These are phyloP conservation scores for Iris macrosiphon DNA, from an alignment of 106 monocot genomes.

Conservation along the genomic window DNA sequence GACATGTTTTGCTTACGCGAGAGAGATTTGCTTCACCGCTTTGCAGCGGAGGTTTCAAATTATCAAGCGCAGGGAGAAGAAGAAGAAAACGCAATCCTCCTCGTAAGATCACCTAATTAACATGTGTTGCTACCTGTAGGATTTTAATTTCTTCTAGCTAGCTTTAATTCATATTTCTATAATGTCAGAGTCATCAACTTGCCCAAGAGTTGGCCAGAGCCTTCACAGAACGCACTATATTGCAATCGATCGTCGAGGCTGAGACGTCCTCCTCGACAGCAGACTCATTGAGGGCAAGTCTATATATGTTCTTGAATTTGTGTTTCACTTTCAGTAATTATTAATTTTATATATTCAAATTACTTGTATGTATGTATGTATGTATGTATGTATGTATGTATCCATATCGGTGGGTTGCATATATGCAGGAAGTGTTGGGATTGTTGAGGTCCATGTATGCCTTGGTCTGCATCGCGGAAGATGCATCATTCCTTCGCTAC, in stretches of 20 bases:
- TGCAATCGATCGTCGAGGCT: conserved; percentile 41
- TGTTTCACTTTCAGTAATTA: neutral
- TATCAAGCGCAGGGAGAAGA: conserved; percentile 58
- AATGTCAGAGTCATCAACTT: conserved; percentile 68
- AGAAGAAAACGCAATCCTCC: conserved; percentile 53
- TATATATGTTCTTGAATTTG: neutral
- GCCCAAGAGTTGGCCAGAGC: conserved; percentile 78
- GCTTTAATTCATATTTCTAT: too few species aligned
- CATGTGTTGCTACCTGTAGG: neutral
- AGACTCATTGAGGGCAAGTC: conserved; percentile 53
- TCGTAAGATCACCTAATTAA: conserved; percentile 23
- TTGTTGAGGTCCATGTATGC: conserved; percentile 79
- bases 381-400: neutral
- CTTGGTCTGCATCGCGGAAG: conserved; percentile 71
- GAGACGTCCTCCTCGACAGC: conserved; percentile 24
- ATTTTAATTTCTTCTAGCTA: too few species aligned
- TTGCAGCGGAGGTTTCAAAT: conserved; percentile 51
- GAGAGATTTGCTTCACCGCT: conserved; percentile 56
- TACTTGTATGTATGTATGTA: neutral
- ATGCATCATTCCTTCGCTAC: conserved; percentile 68
- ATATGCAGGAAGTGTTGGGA: conserved; percentile 59
- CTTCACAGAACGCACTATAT: conserved; percentile 65
- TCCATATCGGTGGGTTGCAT: neutral
- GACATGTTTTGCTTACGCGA: conserved; percentile 75
- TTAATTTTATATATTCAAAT: neutral